Evolutionary conservation across 495 filamentous ascomycete species (phyloP).

Genomic region (Hypomontagnella submonticulosa): DNA sequence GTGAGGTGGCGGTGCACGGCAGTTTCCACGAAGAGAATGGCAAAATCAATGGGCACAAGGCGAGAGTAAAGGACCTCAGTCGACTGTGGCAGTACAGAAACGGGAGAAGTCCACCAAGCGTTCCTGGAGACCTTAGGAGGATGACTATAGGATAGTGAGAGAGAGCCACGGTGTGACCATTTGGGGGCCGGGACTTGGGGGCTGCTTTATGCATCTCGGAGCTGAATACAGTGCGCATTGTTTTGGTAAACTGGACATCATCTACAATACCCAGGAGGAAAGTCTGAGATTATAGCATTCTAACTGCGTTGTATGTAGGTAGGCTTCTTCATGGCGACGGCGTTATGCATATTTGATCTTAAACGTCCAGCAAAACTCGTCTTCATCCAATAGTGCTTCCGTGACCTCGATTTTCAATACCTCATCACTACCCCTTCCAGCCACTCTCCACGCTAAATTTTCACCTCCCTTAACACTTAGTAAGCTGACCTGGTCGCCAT

Average conservation of each 20-base stretch:
- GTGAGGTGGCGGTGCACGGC: constrained; percentile 51
- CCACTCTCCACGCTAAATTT: constrained; percentile 45
- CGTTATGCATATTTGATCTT: constrained; percentile 56
- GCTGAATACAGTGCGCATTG: constrained; percentile 4
- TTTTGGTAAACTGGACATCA: constrained; percentile 10
- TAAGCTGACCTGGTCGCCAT: constrained; percentile 58
- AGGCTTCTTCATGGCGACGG: background rate
- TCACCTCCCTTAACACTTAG: constrained; percentile 56
- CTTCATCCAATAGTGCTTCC: constrained; percentile 50
- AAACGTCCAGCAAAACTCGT: constrained; percentile 62
- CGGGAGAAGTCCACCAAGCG: constrained; percentile 66
- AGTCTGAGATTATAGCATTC: background rate
- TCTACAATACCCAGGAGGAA: constrained; percentile 1
- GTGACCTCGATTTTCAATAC: constrained; percentile 41
- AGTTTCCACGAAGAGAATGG: constrained; percentile 38
- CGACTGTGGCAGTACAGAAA: constrained; percentile 79
- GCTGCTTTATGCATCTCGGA: background rate
- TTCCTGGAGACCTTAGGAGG: constrained; percentile 35
- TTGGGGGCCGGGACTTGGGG: background rate
- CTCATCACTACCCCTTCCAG: constrained; percentile 45
- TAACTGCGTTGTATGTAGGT: background rate
- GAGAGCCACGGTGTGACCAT: background rate
- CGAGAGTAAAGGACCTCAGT: constrained; percentile 74
- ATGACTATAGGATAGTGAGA: constrained; percentile 28
- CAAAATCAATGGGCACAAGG: constrained; percentile 36